Evolutionary conservation across 1,139 yeast species (phyloP).

Genomic region (Yarrowia galli): DNA sequence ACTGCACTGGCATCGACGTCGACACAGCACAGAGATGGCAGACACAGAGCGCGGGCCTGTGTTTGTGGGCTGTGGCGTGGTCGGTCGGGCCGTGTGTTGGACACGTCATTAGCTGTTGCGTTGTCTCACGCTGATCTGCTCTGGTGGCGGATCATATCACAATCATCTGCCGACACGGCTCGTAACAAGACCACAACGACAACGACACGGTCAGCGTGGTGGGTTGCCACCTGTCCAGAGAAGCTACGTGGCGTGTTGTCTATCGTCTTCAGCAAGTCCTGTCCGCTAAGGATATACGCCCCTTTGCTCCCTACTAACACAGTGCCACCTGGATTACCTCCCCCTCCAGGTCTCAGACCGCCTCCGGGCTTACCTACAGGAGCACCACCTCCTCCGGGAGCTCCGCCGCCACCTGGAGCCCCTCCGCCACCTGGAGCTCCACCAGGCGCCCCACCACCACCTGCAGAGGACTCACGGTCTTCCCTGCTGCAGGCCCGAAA

Average conservation of each 20-base stretch:
- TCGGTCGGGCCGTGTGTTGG: too few relatives aligned
- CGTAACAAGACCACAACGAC: too few relatives aligned
- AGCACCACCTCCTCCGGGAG: slow-evolving; percentile 43
- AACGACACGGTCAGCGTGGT: too few relatives aligned
- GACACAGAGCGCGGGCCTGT: too few relatives aligned
- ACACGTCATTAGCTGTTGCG: too few relatives aligned
- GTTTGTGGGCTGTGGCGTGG: neutral
- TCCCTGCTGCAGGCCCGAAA: slow-evolving; percentile 54
- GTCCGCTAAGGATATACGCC: slow-evolving; percentile 1
- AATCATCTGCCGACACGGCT: too few relatives aligned
- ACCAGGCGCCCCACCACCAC: slow-evolving; percentile 42
- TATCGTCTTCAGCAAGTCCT: too few relatives aligned
- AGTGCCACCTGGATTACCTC: slow-evolving; percentile 42
- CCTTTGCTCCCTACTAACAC: slow-evolving; percentile 11
- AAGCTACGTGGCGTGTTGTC: too few relatives aligned
- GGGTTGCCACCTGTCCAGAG: too few relatives aligned
- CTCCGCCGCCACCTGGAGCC: slow-evolving; percentile 43
- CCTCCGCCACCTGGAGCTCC: slow-evolving; percentile 43
- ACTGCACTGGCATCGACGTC: neutral
- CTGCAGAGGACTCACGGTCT: slow-evolving; percentile 40
- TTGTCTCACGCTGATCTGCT: too few relatives aligned
- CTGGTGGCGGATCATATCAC: too few relatives aligned
- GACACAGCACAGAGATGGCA: neutral
- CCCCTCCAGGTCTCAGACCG: slow-evolving; percentile 50
- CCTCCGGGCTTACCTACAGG: slow-evolving; percentile 42